Percentiles rank a stretch among this genome's conserved stretches.
phyloP scores from a whole-genome alignment of 306 rosid species.

The Corylus avellana region DNA sequence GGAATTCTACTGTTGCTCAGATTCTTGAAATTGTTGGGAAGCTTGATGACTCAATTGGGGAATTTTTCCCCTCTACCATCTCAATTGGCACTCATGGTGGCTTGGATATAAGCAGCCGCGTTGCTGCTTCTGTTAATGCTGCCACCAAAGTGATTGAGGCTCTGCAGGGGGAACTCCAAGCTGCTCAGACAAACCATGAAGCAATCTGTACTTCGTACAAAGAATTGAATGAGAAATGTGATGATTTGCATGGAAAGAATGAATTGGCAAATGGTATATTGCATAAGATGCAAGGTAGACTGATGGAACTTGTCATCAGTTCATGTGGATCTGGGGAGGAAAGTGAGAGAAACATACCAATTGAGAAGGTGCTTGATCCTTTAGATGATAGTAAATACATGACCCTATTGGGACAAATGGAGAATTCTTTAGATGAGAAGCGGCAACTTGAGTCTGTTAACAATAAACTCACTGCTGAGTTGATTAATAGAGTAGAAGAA shows the following conservation, averaged over 20 bases:
- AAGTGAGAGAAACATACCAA: constrained; percentile 40
- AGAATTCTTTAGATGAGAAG: constrained; percentile 45
- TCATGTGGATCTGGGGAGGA: constrained; percentile 50
- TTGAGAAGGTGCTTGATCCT: constrained; percentile 53
- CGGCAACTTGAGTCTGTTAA: constrained; percentile 59
- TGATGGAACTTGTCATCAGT: constrained; percentile 47
- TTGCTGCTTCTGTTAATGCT: constrained; percentile 57
- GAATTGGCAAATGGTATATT: constrained; percentile 55
- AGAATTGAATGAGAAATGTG: constrained; percentile 57
- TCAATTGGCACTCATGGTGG: constrained; percentile 28
- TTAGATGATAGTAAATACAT: constrained; percentile 59
- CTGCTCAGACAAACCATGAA: constrained; percentile 50
- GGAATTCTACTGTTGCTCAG: constrained; percentile 51
- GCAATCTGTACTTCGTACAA: constrained; percentile 43
- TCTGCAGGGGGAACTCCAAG: constrained; percentile 63
- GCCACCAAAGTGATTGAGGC: constrained; percentile 65
- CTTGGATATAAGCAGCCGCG: constrained; percentile 29
- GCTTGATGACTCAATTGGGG: constrained; percentile 62
- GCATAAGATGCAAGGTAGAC: constrained; percentile 50
- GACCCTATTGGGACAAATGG: constrained; percentile 54
- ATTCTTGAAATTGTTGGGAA: constrained; percentile 58
- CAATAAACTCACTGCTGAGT: constrained; percentile 58
- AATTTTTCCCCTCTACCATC: constrained; percentile 28
- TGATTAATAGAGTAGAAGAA: constrained; percentile 57
- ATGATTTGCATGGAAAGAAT: constrained; percentile 60